Evolutionary conservation across 2,329 filamentous ascomycete genomes (phyloP), one percentile per base, ranked within the genome.

Genomic region (Thelonectria rubi): DNA sequence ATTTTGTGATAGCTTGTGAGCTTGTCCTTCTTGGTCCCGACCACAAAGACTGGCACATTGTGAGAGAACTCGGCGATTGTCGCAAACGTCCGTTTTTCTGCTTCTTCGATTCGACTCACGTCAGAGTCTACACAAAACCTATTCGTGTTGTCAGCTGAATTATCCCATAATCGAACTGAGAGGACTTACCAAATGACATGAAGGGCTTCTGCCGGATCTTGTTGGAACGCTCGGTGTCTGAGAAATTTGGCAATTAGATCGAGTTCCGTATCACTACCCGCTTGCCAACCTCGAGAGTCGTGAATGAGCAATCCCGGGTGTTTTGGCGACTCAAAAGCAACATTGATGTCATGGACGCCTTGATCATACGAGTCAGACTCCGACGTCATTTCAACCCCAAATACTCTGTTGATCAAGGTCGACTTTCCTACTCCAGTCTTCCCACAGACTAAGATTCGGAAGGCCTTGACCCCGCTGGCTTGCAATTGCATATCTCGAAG

Each of bases 381-480:
- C 0, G 63, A 62, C 0, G 69, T 71, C 63, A 71, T 68, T 24
- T 71, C 69, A 20, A 71, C 69, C 1, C 69, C 69, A 49, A 71
- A 71, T 3, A 71, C 69, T 14, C 69, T 71, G 51, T 71, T 71
- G 43, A 71, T 71, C n/a, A 71, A 21, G 0, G 69, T 71, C n/a
- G 69, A 71, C 3, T 71, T 71, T 0, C 69, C 69, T 0, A 71
- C 69, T 0, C 69, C 69, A 3, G 69, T 71, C 26, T 71, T 71
- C 2, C 69, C 69, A 1, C 69, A 71, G 0, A 71, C 69, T 1
- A 71, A 17, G 1, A 71, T 71, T 46, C 69, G 61, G 11, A 71
- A 71, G 7, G 69, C 69, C 18, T 69, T 71, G 2, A 71, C 69
- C 1, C 66, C 66, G 34, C 69, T 71, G 11, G 66, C 69, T 47